Base-by-base conservation (phyloP, 1,139 yeast species). In the Pichia sp. region DNA sequence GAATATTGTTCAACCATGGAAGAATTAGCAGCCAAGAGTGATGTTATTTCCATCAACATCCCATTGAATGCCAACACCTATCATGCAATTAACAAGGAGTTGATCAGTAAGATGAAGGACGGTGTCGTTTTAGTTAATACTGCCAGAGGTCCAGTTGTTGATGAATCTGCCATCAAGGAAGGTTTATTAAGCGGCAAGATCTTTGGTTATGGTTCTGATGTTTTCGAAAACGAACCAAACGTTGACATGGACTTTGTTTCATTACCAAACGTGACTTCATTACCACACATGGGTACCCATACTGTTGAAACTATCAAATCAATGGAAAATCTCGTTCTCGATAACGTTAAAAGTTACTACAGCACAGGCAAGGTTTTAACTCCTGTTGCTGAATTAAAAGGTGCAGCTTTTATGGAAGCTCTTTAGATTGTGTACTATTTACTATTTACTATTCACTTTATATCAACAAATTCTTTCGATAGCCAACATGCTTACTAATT, bases 271-370 rank as follows among this genome's bases (percentile, higher is more conserved):
- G 88, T 82, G 18, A 73, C 83, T 10, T 75, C 85, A 36, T 70
- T 84, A 55, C 95, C 95, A 19, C 95, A 88, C 62, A 79, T 85
- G 83, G 96, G 96, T 22, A 86, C 96, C 0, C 81, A 78, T 61
- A 73, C 91, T 2, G 63, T 66, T 36, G 83, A 80, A 59, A 78
- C 85, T 7, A 69, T 76, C 55, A 65, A 66, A 50, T 64, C 67
- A 43, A 77, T 81, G 81, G 87, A 82, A 63, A 73, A 69, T 48
- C 68, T 69, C 49, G 77, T 75, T 30, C 72, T 74, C 30, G 62
- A 65, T 21, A 79, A 78, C 55, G 74, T 77, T 17, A 61, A 60
- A 40, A 59, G 63, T 36, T 75, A 65, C 49, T 62, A 81, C 45
- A 59, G 67, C 34, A 76, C 82, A 0, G 94, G 93, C 6, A 79